These are phyloP conservation scores for Pyricularia sp. DNA, from an alignment of 2,329 filamentous ascomycete genomes.

Conservation along the genomic window DNA sequence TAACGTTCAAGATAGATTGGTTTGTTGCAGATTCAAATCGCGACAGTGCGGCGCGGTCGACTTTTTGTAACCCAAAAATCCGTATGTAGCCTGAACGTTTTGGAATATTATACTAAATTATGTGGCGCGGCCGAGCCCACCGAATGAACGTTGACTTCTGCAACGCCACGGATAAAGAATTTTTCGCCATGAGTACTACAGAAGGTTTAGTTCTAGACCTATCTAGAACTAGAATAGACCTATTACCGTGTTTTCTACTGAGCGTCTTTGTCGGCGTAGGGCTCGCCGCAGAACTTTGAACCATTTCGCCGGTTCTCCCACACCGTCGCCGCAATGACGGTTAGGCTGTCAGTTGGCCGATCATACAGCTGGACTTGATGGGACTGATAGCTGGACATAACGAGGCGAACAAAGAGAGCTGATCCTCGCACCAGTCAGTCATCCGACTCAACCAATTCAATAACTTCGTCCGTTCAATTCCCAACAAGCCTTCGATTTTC, in stretches of 20 bases:
- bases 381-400: not conserved
- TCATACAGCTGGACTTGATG: not conserved
- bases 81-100: not conserved
- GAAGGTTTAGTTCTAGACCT: no score
- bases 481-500: not conserved
- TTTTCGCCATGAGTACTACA: not conserved
- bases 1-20: not conserved
- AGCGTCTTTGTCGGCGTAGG: not conserved
- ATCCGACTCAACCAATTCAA: not conserved
- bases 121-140: not conserved
- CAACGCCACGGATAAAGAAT: not conserved
- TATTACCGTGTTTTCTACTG: not conserved
- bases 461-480: not conserved
- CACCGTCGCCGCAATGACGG: not conserved
- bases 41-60: not conserved
- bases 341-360: not conserved
- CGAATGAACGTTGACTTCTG: not conserved
- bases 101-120: not conserved
- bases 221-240: no score
- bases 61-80: not conserved
- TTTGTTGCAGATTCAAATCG: not conserved
- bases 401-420: not conserved
- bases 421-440: not conserved
- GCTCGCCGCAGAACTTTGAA: not conserved
- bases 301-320: not conserved